Base-by-base conservation (phyloP, 2,329 filamentous ascomycete genomes). In the Leptodontidium sp. region DNA sequence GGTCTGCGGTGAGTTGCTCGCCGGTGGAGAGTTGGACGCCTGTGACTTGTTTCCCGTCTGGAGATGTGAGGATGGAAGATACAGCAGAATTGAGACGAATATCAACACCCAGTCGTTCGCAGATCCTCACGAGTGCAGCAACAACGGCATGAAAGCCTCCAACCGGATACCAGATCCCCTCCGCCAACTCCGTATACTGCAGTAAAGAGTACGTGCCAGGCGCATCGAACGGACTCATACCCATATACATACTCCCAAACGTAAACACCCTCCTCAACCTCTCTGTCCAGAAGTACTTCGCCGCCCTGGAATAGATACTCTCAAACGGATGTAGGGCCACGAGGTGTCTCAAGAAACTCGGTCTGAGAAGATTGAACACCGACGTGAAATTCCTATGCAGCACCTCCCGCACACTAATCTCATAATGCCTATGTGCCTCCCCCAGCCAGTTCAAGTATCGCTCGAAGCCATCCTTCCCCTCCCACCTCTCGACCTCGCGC, bases 211-310 rank as follows among this genome's bases (percentile, higher is more conserved):
- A 93, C 1, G 91, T 93, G 3, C 88, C 90, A 0, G 91, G 91
- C 0, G 91, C 91, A 76, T 92, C 90, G 76, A 91, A 93, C 0
- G 91, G 91, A 65, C 85, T 89, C 91, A 93, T 93, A 0, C 91
- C 91, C 88, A 93, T 91, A 76, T 94, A 93, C 91, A 93, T 94
- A 74, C 89, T 93, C 26, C 88, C 90, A 79, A 93, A 93, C 0
- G 91, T 93, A 72, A 93, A 93, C 0, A 91, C 90, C 32, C 90
- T 81, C 69, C 91, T 82, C 74, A 93, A 76, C 67, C 90, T 82
- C 76, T 93, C 91, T 0, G 89, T 90, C 82, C 83, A 85, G 78
- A 93, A 93, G 75, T 93, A 93, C 70, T 84, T 85, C 32, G 86
- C 82, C 2, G 90, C 88, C 35, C 91, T 81, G 7, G 82, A 82